phyloP scores from a whole-genome alignment of 2,329 filamentous ascomycete genomes.

The Colletotrichum brevisporum region DNA sequence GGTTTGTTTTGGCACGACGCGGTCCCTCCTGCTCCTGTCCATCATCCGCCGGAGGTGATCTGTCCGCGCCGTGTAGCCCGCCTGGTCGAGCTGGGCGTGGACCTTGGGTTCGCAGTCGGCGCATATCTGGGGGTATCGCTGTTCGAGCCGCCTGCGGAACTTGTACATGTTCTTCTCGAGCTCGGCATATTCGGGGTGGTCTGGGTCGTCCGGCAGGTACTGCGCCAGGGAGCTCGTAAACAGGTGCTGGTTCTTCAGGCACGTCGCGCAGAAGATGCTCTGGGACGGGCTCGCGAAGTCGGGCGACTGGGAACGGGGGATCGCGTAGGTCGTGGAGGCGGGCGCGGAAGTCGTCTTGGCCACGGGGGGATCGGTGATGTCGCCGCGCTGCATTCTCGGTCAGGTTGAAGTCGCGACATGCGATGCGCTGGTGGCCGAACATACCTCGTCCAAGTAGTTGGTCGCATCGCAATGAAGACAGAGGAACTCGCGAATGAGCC shows the following conservation, averaged over 20 bases:
- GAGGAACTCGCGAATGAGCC: constrained; percentile 74
- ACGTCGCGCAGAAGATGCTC: constrained; percentile 78
- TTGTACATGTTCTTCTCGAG: constrained; percentile 78
- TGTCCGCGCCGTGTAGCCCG: constrained; percentile 87
- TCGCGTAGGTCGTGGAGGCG: constrained; percentile 62
- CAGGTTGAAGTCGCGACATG: background rate
- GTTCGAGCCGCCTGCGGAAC: constrained; percentile 81
- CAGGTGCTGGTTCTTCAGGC: constrained; percentile 90
- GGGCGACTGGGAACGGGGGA: constrained; percentile 55
- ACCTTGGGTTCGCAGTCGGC: constrained; percentile 83
- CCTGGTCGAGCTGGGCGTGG: constrained; percentile 75
- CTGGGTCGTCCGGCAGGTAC: constrained; percentile 77
- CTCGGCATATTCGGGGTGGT: constrained; percentile 77
- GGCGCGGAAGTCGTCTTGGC: constrained; percentile 65
- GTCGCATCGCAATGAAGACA: constrained; percentile 86
- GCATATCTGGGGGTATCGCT: constrained; percentile 91
- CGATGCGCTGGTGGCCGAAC: constrained; percentile 41
- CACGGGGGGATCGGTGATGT: constrained; percentile 89
- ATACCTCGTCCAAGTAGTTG: constrained; percentile 90
- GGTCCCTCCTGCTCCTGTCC: constrained; percentile 70
- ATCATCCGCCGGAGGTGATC: constrained; percentile 84
- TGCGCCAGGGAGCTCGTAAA: constrained; percentile 82
- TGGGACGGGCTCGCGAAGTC: constrained; percentile 51
- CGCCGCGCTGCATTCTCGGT: constrained; percentile 75
- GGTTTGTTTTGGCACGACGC: constrained; percentile 55